Conservation (phyloP, 306 rosid species). For the Vicia villosa region DNA sequence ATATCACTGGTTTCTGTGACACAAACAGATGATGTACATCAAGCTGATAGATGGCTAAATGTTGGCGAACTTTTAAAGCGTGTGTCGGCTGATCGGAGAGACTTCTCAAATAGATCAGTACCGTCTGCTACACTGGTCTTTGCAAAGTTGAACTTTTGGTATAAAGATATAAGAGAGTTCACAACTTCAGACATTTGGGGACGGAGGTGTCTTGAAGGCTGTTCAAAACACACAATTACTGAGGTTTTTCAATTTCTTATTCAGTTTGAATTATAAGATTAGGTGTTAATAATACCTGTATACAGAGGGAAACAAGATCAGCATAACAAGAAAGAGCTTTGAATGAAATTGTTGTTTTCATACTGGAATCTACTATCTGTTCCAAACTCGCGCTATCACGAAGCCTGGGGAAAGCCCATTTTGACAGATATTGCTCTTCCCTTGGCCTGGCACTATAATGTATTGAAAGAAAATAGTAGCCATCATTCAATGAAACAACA, state of each 20-base stretch:
- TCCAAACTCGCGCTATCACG: slow-evolving; percentile 59
- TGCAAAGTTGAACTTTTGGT: slow-evolving; percentile 42
- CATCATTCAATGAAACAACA: slow-evolving; percentile 10
- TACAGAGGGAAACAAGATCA: slow-evolving; percentile 68
- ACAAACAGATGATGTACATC: slow-evolving; percentile 31
- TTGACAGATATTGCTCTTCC: slow-evolving; percentile 67
- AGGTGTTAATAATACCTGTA: slow-evolving; percentile 63
- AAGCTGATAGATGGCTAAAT: slow-evolving; percentile 42
- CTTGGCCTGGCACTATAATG: slow-evolving; percentile 61
- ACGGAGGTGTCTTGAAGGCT: slow-evolving; percentile 74
- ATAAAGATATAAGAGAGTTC: slow-evolving; percentile 54
- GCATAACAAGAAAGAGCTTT: slow-evolving; percentile 69
- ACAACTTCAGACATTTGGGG: slow-evolving; percentile 78
- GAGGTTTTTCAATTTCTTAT: slow-evolving; percentile 5
- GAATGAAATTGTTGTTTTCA: slow-evolving; percentile 56
- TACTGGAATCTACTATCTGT: slow-evolving; percentile 73
- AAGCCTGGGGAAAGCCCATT: slow-evolving; percentile 85
- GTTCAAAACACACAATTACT: slow-evolving; percentile 8
- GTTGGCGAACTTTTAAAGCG: slow-evolving; percentile 63
- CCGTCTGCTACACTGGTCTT: slow-evolving; percentile 41
- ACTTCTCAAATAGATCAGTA: slow-evolving; percentile 51
- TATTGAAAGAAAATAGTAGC: background rate
- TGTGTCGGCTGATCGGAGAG: slow-evolving; percentile 63
- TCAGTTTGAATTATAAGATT: background rate
- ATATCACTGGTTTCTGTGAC: slow-evolving; percentile 47